Base-by-base conservation (phyloP, 805 yeast species). In the Cyberlindnera xishuangbannaensis region DNA sequence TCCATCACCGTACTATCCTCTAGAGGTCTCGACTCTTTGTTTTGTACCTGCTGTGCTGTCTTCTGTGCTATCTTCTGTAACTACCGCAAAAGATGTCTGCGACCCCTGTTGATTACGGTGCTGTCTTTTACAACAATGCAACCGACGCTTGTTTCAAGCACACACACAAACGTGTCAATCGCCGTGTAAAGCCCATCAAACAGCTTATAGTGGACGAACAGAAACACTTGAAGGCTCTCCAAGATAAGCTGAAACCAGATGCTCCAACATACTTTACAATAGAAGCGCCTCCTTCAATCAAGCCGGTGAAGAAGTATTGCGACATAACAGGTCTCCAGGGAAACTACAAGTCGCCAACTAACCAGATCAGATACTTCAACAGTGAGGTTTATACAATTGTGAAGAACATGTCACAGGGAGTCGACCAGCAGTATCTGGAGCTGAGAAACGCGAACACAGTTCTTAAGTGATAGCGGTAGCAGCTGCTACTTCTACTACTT, bases 271-370 rank as follows among this genome's bases (percentile, higher is more conserved):
- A 74, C 56, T 70, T 76, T 40, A 72, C 79, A 24, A 62, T 88
- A 6, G 74, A 74, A 18, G 95, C 95, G 0, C 95, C 95, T 3
- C 97, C 97, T 1, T 81, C 92, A 4, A 59, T 87, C 44, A 71
- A 65, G 42, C 97, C 97, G 0, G 62, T 68, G 13, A 85, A 81
- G 60, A 80, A 77, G 43, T 88, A 86, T 59, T 90, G 98, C 58
- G 98, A 92, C 53, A 77, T 90, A 30, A 90, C 97, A 0, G 98
- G 98, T 0, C 63, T 90, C 15, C 78, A 75, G 30, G 90, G 87
- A 0, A 70, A 61, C 19, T 90, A 90, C 64, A 78, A 73, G 51
- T 69, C 80, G 17, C 92, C 92, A 0, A 68, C 78, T 17, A 82
- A 76, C 48, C 81, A 82, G 26, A 62, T 90, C 33, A 65, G 95